A percentile compares a stretch with the other conserved stretches of the same genome.
Conservation (phyloP, 2,329 filamentous ascomycete genomes). For the Xylariales sp. region DNA sequence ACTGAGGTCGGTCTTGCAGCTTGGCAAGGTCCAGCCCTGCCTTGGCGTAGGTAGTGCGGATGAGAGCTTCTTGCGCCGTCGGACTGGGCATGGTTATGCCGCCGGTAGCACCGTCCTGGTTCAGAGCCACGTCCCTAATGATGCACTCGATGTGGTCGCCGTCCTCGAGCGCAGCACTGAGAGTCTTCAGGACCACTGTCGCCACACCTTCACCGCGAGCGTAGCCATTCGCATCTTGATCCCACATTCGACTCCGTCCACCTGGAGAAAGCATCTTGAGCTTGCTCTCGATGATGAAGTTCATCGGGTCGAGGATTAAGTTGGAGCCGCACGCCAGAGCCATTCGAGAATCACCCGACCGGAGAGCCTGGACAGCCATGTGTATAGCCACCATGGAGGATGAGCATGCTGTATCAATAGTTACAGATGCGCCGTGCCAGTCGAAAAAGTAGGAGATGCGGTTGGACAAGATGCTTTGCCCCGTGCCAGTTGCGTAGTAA, state of each 20-base stretch:
- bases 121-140: constrained; percentile 26
- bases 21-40: constrained; percentile 20
- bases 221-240: constrained; percentile 26
- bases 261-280: constrained; percentile 13
- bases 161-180: constrained; percentile 32
- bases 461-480: constrained; percentile 2
- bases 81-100: constrained; percentile 37
- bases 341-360: neutral
- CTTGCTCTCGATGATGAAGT: constrained; percentile 3
- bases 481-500: constrained; percentile 4
- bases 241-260: constrained; percentile 25
- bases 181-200: constrained; percentile 32
- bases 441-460: constrained; percentile 7
- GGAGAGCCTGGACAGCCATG: constrained; percentile 1
- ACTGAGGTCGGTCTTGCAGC: constrained; percentile 14
- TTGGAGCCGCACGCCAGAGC: constrained; percentile 4
- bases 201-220: constrained; percentile 30
- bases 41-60: constrained; percentile 22
- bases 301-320: neutral
- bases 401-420: constrained; percentile 7
- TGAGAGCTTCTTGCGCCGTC: constrained; percentile 24
- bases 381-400: constrained; percentile 5
- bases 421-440: constrained; percentile 7
- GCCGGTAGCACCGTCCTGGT: constrained; percentile 31
- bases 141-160: constrained; percentile 24